Percentiles rank a stretch among this genome's conserved stretches.
phyloP scores from a whole-genome alignment of 2,329 filamentous ascomycete genomes.

The Bipolaris bicolor region DNA sequence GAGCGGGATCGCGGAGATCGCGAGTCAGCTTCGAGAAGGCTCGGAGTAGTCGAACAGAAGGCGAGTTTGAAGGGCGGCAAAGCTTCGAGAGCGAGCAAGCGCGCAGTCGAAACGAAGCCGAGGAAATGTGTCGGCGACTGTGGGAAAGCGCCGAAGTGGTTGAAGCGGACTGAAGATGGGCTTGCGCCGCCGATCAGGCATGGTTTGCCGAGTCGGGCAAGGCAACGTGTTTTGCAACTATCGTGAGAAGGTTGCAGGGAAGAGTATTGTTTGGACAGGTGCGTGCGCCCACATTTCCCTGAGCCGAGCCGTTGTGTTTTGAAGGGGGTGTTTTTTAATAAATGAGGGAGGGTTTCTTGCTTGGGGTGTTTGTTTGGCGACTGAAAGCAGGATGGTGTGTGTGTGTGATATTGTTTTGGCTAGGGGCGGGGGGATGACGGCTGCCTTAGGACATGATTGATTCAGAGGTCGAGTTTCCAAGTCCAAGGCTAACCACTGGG shows the following conservation, averaged over 20 bases:
- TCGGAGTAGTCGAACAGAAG: constrained; percentile 30
- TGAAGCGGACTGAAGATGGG: constrained; percentile 41
- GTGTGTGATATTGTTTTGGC: not conserved
- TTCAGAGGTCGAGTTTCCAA: not conserved
- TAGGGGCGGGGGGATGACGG: not conserved
- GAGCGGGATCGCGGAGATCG: constrained; percentile 30
- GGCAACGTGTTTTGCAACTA: constrained; percentile 9
- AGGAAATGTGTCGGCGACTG: constrained; percentile 49
- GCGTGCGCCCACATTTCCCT: constrained; percentile 10
- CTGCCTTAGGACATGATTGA: not conserved
- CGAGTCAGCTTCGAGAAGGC: constrained; percentile 41
- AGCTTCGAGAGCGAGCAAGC: constrained; percentile 40
- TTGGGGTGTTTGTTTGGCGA: not conserved
- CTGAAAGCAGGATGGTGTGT: not conserved
- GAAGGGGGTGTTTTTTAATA: not conserved
- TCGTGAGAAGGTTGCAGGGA: constrained; percentile 2
- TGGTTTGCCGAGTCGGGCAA: constrained; percentile 4
- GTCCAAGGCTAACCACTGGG: not conserved
- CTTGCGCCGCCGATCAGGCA: constrained; percentile 9
- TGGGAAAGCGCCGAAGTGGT: constrained; percentile 49
- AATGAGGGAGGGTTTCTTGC: not conserved
- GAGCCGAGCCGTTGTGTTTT: constrained; percentile 3
- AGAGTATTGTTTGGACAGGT: constrained; percentile 10
- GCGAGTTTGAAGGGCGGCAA: constrained; percentile 30
- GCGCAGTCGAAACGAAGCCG: constrained; percentile 41